Evolutionary conservation across 2,329 filamentous ascomycete species (phyloP).

Genomic region (Penicillium sp.): DNA sequence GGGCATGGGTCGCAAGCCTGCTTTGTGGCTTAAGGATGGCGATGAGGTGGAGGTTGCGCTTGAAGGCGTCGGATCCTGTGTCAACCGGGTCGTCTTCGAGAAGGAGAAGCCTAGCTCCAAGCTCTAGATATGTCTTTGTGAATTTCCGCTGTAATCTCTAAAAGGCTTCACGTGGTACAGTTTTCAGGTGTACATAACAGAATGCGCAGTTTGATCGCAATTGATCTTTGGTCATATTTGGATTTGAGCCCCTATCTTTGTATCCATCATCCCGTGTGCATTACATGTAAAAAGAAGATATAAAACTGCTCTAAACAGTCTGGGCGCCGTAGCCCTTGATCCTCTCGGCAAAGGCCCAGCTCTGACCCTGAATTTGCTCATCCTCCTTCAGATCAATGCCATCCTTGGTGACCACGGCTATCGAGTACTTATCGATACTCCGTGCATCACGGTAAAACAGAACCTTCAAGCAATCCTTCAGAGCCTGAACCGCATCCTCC

Average conservation of each 20-base stretch:
- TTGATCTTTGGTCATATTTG: constrained; percentile 1
- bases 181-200: constrained; percentile 1
- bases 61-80: constrained; percentile 60
- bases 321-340: constrained; percentile 96
- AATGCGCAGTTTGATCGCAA: background rate
- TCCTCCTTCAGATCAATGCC: constrained; percentile 80
- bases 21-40: constrained; percentile 65
- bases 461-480: constrained; percentile 97
- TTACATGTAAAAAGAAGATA: constrained; percentile 10
- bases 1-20: constrained; percentile 64
- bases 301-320: constrained; percentile 43
- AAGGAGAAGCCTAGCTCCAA: constrained; percentile 43
- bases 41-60: constrained; percentile 67
- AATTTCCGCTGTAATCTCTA: background rate
- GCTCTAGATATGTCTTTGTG: constrained; percentile 25
- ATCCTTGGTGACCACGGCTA: constrained; percentile 83
- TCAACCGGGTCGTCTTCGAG: constrained; percentile 44
- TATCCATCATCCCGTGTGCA: constrained; percentile 8
- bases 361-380: constrained; percentile 89
- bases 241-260: background rate
- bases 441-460: constrained; percentile 95
- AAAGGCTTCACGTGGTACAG: background rate
- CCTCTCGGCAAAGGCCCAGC: constrained; percentile 94
- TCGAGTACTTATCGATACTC: constrained; percentile 84
- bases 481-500: constrained; percentile 73